Percentiles rank a stretch among this genome's conserved stretches.
Conservation (phyloP, 2,329 filamentous ascomycete species). For the Leptographium lundbergii region DNA sequence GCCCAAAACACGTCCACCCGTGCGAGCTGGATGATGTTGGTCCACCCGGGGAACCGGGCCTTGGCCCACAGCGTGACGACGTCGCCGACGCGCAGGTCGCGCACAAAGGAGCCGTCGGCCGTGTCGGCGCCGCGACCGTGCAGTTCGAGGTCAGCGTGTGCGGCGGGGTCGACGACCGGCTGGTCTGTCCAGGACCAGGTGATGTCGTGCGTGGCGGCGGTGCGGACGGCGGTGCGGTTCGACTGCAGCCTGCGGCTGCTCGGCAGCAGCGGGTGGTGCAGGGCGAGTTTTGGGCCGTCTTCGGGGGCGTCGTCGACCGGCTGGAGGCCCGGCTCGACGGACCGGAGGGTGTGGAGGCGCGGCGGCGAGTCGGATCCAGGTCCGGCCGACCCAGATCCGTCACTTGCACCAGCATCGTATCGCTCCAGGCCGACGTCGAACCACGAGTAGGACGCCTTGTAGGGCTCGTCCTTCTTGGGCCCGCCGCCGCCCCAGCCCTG, state of each 20-base stretch:
- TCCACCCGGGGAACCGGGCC: conserved; percentile 42
- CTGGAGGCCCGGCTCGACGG: conserved; percentile 21
- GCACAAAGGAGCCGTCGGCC: conserved; percentile 42
- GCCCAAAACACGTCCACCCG: conserved; percentile 48
- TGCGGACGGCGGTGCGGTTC: conserved; percentile 26
- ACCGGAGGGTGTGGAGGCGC: conserved; percentile 16
- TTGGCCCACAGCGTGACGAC: conserved; percentile 50
- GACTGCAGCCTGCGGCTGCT: conserved; percentile 31
- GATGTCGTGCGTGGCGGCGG: conserved; percentile 30
- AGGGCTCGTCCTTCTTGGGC: conserved; percentile 22
- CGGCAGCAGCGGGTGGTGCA: conserved; percentile 25
- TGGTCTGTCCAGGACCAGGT: conserved; percentile 42
- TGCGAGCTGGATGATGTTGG: conserved; percentile 35
- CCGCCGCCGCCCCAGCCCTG: conserved; percentile 40
- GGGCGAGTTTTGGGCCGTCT: conserved; percentile 11
- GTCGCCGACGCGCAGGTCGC: conserved; percentile 43
- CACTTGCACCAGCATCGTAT: conserved; percentile 25
- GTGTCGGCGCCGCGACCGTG: conserved; percentile 33
- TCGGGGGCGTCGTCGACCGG: neutral
- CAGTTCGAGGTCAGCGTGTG: conserved; percentile 20
- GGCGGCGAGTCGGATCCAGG: neutral
- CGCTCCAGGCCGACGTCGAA: conserved; percentile 50
- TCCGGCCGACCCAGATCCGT: neutral
- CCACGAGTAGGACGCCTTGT: conserved; percentile 43
- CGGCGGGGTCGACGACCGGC: conserved; percentile 12